Conservation (phyloP, 1,284 basidiomycete species). For the Schizopora paradoxa region DNA sequence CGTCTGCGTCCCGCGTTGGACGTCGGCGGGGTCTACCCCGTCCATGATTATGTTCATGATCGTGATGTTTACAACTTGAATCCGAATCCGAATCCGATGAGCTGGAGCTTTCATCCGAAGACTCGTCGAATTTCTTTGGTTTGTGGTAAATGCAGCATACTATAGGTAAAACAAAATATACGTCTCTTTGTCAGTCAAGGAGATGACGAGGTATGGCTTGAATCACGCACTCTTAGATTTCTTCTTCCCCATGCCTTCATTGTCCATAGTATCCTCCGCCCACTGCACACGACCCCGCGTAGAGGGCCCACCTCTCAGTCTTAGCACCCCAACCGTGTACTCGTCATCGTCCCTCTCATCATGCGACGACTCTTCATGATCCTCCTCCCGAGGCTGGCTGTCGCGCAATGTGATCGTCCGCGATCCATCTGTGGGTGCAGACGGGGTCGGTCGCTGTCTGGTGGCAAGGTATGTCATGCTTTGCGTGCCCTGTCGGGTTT, state of each 20-base stretch:
- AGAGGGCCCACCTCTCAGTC: slow-evolving; percentile 45
- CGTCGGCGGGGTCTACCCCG: slow-evolving; percentile 26
- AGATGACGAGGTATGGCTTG: neutral
- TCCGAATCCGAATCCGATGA: slow-evolving; percentile 42
- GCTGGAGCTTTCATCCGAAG: slow-evolving; percentile 57
- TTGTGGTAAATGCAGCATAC: slow-evolving; percentile 90
- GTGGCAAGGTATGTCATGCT: slow-evolving; percentile 10
- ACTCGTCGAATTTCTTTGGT: slow-evolving; percentile 72
- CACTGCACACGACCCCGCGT: slow-evolving; percentile 58
- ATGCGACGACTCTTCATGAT: slow-evolving; percentile 22
- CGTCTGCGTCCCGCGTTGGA: slow-evolving; percentile 22
- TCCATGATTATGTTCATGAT: slow-evolving; percentile 21
- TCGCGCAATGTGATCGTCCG: slow-evolving; percentile 49
- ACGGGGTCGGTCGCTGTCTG: slow-evolving; percentile 24
- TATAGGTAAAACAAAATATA: slow-evolving; percentile 26
- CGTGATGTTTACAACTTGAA: slow-evolving; percentile 30
- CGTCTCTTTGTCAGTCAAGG: neutral
- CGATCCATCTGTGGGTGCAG: slow-evolving; percentile 48
- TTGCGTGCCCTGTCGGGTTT: too few species aligned
- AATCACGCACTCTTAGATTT: slow-evolving; percentile 71
- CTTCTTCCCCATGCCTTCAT: slow-evolving; percentile 75
- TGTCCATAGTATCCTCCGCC: slow-evolving; percentile 79
- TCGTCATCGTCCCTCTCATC: slow-evolving; percentile 19
- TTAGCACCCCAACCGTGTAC: slow-evolving; percentile 41
- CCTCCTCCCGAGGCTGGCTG: slow-evolving; percentile 34